phyloP scores from a whole-genome alignment of 495 filamentous ascomycete genomes.

The Trichoderma reesei region DNA sequence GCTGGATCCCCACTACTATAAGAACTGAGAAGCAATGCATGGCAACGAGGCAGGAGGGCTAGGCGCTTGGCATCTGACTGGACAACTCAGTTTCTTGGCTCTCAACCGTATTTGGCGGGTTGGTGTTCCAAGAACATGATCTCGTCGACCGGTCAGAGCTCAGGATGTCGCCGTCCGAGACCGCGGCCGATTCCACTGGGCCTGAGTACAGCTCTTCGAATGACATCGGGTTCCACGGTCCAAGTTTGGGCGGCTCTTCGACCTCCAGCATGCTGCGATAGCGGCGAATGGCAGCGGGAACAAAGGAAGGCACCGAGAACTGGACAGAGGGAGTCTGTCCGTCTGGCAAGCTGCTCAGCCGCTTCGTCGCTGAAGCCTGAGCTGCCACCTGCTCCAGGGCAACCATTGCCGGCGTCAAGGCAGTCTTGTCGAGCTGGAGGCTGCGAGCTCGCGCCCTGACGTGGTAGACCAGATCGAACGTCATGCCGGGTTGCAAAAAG shows the following conservation, averaged over 20 bases:
- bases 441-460: slow-evolving; percentile 34
- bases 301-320: background rate
- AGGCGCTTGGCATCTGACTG: background rate
- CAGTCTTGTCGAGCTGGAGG: slow-evolving; percentile 34
- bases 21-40: background rate
- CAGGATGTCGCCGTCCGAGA: slow-evolving; percentile 14
- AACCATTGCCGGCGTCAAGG: slow-evolving; percentile 14
- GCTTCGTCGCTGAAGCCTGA: slow-evolving; percentile 15
- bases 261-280: slow-evolving; percentile 42
- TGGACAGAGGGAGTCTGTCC: background rate
- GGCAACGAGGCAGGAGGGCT: background rate
- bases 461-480: slow-evolving; percentile 34
- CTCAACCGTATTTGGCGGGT: slow-evolving; percentile 9
- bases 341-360: slow-evolving; percentile 31
- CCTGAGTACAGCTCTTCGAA: slow-evolving; percentile 37
- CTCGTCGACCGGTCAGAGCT: slow-evolving; percentile 17
- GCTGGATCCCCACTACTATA: background rate
- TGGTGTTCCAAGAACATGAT: slow-evolving; percentile 33
- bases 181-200: slow-evolving; percentile 5
- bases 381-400: background rate
- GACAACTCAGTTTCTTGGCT: background rate
- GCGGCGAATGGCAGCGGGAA: slow-evolving; percentile 21
- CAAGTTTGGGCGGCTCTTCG: slow-evolving; percentile 35
- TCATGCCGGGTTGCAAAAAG: slow-evolving; percentile 21
- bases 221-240: slow-evolving; percentile 32